Evolutionary conservation across 208 protist species (phyloP).

Genomic region (Trichomonas vaginalis): DNA sequence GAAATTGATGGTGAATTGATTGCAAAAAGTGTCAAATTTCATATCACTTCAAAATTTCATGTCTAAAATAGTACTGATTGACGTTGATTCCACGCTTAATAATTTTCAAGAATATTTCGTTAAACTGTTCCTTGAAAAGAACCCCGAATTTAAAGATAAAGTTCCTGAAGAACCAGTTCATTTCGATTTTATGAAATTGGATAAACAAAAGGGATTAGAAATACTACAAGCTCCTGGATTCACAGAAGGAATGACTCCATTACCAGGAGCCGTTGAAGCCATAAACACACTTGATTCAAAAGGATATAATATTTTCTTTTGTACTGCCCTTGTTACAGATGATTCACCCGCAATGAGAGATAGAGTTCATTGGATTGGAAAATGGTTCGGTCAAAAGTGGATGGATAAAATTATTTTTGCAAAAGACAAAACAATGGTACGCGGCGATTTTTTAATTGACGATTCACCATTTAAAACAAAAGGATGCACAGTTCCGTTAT

Average conservation of each 20-base stretch:
- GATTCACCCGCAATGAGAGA: neutral
- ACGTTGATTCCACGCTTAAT: neutral
- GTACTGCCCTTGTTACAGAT: neutral
- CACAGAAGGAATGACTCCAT: neutral
- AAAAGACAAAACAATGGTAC: neutral
- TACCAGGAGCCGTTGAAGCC: neutral
- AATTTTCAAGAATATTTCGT: slow-evolving; percentile 9
- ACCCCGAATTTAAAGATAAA: neutral
- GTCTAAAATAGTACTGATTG: neutral
- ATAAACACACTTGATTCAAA: neutral
- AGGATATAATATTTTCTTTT: slow-evolving; percentile 6
- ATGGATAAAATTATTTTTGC: neutral
- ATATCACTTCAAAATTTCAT: too few relatives aligned
- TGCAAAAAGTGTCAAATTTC: too few relatives aligned
- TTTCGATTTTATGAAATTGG: neutral
- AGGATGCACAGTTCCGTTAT: neutral
- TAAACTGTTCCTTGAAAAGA: neutral
- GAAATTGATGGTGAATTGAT: too few relatives aligned
- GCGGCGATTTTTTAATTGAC: neutral
- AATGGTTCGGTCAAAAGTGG: slow-evolving; percentile 1
- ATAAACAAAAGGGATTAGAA: neutral
- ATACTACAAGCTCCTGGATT: neutral
- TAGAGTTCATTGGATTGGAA: neutral
- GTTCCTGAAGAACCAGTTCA: neutral
- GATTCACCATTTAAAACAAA: neutral